Conservation (phyloP, 2,329 filamentous ascomycete species). For the Ceratocystis huliohia region DNA sequence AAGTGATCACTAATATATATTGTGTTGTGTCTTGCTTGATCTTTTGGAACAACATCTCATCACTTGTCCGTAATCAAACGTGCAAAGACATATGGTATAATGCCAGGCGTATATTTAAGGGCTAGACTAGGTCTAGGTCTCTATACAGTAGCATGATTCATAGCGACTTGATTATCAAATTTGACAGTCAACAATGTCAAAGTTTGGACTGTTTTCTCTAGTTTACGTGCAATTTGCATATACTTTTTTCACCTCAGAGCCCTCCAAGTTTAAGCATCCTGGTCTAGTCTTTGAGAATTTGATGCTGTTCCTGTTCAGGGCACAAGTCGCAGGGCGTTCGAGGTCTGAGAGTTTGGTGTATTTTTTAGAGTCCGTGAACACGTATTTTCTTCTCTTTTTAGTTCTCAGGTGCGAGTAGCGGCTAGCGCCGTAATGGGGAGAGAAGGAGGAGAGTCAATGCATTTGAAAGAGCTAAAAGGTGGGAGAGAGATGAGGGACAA, state of each 20-base stretch:
- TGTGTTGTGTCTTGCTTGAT: too few relatives aligned
- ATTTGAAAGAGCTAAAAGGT: neutral
- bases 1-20: too few relatives aligned
- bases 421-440: neutral
- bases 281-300: neutral
- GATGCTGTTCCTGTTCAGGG: neutral
- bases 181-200: neutral
- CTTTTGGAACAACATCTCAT: too few relatives aligned
- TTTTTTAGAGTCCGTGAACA: constrained; percentile 4
- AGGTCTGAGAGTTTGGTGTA: neutral
- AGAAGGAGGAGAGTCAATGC: neutral
- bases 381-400: neutral
- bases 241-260: neutral
- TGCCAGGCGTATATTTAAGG: neutral
- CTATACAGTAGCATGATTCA: neutral
- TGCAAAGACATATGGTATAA: neutral
- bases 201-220: neutral
- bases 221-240: neutral
- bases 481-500: neutral
- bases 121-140: neutral
- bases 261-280: neutral
- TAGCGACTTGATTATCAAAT: neutral
- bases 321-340: neutral
- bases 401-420: neutral
- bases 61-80: neutral